These are phyloP conservation scores for Xylaria sp. DNA, from an alignment of 495 filamentous ascomycete species.

Conservation along the genomic window DNA sequence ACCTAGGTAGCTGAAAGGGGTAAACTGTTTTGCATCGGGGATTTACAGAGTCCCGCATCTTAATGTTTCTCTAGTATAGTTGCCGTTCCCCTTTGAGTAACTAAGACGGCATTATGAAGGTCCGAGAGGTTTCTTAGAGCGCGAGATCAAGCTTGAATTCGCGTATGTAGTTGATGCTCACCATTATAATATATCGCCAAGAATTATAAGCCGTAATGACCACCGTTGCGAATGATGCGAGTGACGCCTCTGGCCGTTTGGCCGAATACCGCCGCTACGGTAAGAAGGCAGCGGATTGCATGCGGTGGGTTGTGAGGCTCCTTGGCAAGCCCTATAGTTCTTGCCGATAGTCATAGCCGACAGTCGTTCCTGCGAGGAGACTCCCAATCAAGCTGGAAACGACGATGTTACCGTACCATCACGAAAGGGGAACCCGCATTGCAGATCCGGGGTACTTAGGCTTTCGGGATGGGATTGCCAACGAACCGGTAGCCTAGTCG, in stretches of 20 bases:
- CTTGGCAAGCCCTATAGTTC: neutral
- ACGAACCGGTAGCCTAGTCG: neutral
- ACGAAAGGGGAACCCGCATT: neutral
- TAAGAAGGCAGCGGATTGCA: neutral
- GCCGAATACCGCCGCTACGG: conserved; percentile 8
- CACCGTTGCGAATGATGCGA: neutral
- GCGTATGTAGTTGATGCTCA: neutral
- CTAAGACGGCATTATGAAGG: neutral
- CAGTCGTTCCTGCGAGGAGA: neutral
- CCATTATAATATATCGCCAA: neutral
- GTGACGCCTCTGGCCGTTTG: neutral
- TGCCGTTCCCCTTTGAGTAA: neutral
- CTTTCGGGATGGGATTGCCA: neutral
- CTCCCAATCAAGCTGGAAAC: neutral
- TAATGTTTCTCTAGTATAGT: neutral
- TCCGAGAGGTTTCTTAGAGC: neutral
- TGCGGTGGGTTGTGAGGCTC: neutral
- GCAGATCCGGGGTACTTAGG: conserved; percentile 17
- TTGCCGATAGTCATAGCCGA: too few relatives aligned
- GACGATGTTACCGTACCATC: conserved; percentile 18
- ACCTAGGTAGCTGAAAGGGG: neutral
- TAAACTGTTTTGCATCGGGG: neutral
- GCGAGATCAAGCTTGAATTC: neutral
- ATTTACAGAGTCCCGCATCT: neutral
- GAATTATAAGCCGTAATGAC: neutral